A percentile compares a stretch with the other conserved stretches of the same genome.
Evolutionary conservation across 805 yeast genomes (phyloP).

Genomic region (Yarrowia osloensis): DNA sequence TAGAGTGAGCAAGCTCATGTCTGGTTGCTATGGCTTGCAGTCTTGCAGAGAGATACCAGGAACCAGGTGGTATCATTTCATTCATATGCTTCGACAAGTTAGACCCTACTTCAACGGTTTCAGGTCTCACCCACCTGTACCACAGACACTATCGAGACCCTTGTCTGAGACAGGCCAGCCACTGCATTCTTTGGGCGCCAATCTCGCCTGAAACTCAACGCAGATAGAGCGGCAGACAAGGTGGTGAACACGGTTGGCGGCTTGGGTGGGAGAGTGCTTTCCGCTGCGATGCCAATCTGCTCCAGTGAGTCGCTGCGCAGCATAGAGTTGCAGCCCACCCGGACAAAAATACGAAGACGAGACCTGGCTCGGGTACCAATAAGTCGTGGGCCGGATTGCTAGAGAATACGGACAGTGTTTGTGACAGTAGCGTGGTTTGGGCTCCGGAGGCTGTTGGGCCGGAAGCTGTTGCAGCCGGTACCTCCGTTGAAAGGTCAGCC

Average conservation of each 20-base stretch:
- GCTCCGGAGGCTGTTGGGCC: too few relatives aligned
- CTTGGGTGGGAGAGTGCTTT: neutral
- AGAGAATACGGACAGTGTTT: too few relatives aligned
- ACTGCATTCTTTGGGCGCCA: neutral
- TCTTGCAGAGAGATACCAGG: too few relatives aligned
- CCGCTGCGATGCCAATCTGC: neutral
- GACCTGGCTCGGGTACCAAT: too few relatives aligned
- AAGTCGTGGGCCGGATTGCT: too few relatives aligned
- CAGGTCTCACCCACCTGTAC: conserved; percentile 11
- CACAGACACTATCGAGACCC: neutral
- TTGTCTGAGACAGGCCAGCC: neutral
- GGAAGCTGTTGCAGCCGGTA: too few relatives aligned
- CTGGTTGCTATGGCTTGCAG: too few relatives aligned
- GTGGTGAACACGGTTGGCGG: neutral
- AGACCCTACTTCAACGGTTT: conserved; percentile 16
- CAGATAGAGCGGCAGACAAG: neutral
- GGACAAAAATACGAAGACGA: neutral
- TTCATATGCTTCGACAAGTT: neutral
- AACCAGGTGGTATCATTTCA: too few relatives aligned
- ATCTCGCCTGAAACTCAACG: neutral
- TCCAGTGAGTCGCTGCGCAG: too few relatives aligned
- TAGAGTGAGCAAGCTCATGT: too few relatives aligned
- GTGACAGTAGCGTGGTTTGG: too few relatives aligned
- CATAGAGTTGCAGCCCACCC: neutral
- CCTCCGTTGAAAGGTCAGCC: too few relatives aligned